Conservation (phyloP, 1,284 basidiomycete species). For the Malassezia caprae region DNA sequence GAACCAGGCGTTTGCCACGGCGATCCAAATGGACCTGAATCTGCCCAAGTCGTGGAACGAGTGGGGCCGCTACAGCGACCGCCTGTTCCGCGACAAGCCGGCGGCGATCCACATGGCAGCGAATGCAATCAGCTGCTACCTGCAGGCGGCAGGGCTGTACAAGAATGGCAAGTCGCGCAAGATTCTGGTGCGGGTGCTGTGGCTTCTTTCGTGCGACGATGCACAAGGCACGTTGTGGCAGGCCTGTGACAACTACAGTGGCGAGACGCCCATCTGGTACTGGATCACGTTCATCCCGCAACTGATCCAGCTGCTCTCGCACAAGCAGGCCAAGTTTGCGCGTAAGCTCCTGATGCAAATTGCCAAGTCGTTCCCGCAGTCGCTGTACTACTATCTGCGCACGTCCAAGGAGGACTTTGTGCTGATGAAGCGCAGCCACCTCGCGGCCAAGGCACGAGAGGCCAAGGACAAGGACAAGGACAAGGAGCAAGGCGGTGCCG, state of each 20-base stretch:
- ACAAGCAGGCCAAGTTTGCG: constrained; percentile 85
- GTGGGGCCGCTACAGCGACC: constrained; percentile 92
- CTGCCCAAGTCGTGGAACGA: constrained; percentile 97
- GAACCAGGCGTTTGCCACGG: constrained; percentile 64
- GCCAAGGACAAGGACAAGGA: constrained; percentile 41
- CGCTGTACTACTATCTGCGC: constrained; percentile 86
- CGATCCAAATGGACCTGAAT: constrained; percentile 83
- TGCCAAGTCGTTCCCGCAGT: constrained; percentile 88
- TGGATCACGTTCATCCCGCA: constrained; percentile 98
- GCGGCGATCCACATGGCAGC: constrained; percentile 55
- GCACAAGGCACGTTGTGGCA: constrained; percentile 63
- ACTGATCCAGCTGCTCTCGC: constrained; percentile 77
- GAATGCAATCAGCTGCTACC: constrained; percentile 90
- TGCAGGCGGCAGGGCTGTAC: constrained; percentile 92
- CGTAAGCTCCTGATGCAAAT: constrained; percentile 79
- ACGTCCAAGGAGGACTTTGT: constrained; percentile 75
- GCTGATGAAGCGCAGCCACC: constrained; percentile 49
- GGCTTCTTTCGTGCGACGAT: constrained; percentile 94
- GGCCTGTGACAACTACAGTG: constrained; percentile 91
- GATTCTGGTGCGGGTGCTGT: constrained; percentile 79
- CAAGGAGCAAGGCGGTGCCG: constrained; percentile 16
- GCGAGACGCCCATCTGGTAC: constrained; percentile 93
- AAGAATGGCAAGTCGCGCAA: constrained; percentile 89
- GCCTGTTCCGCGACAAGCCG: constrained; percentile 64
- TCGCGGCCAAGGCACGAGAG: constrained; percentile 36